These are phyloP conservation scores for Clavispora santaluciae DNA, from an alignment of 805 yeast species.

Conservation along the genomic window DNA sequence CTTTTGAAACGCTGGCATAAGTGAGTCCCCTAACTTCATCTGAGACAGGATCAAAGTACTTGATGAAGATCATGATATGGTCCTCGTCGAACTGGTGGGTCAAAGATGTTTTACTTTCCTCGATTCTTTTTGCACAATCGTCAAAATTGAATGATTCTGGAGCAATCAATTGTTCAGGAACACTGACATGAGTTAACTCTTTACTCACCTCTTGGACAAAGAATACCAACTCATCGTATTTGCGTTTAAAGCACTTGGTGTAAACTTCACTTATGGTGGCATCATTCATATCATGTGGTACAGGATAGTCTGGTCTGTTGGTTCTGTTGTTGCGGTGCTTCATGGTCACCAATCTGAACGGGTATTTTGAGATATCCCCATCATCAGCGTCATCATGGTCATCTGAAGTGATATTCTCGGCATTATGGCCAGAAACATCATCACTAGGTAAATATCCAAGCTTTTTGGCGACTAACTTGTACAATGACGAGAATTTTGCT, in stretches of 20 bases:
- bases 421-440: not conserved
- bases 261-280: slow-evolving; percentile 50
- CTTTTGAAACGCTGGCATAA: slow-evolving; percentile 49
- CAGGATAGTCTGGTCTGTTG: slow-evolving; percentile 48
- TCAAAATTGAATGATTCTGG: slow-evolving; percentile 25
- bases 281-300: slow-evolving; percentile 25
- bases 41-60: slow-evolving; percentile 55
- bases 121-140: slow-evolving; percentile 13
- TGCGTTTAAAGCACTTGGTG: slow-evolving; percentile 40
- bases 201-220: slow-evolving; percentile 59
- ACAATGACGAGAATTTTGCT: slow-evolving; percentile 47
- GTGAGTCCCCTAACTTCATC: slow-evolving; percentile 64
- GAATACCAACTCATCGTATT: slow-evolving; percentile 48
- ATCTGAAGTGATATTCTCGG: not conserved
- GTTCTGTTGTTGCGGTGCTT: slow-evolving; percentile 69
- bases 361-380: slow-evolving; percentile 10
- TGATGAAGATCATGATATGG: slow-evolving; percentile 43
- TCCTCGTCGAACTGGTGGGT: slow-evolving; percentile 15
- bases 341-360: slow-evolving; percentile 60
- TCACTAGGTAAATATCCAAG: slow-evolving; percentile 25
- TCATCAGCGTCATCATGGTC: not conserved
- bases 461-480: slow-evolving; percentile 42
- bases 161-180: slow-evolving; percentile 3
- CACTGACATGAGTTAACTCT: slow-evolving; percentile 27
- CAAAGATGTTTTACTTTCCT: slow-evolving; percentile 7